A percentile compares a stretch with the other conserved stretches of the same genome.
These are phyloP conservation scores for Trebouxia sp. DNA, from an alignment of 139 green algal species.

Conservation along the genomic window DNA sequence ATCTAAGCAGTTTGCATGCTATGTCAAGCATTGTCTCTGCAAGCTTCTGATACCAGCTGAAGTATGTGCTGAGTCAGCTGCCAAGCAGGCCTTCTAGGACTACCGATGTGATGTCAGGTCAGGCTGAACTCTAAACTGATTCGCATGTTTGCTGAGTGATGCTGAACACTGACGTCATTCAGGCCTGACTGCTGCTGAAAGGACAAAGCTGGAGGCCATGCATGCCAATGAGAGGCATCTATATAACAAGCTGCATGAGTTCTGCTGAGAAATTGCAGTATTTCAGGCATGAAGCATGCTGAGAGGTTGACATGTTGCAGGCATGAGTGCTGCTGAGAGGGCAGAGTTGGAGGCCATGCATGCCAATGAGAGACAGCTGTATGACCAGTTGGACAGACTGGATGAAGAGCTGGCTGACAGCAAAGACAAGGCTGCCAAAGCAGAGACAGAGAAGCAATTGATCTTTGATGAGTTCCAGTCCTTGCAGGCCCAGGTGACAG, in stretches of 20 bases:
- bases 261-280: neutral
- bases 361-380: conserved; percentile 25
- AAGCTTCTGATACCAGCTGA: too few species aligned
- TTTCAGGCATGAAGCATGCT: neutral
- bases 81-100: too few species aligned
- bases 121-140: too few species aligned
- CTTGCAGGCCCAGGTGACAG: conserved; percentile 38
- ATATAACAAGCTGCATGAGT: neutral
- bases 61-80: too few species aligned
- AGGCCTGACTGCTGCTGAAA: conserved; percentile 41
- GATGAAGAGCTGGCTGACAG: conserved; percentile 10
- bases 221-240: conserved; percentile 26
- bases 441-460: conserved; percentile 29
- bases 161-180: neutral
- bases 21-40: too few species aligned
- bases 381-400: conserved; percentile 11
- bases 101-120: too few species aligned
- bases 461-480: conserved; percentile 34
- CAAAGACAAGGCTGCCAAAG: conserved; percentile 16
- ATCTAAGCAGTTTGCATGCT: too few species aligned
- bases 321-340: conserved; percentile 40
- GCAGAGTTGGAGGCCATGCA: conserved; percentile 36
- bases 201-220: conserved; percentile 37
- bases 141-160: neutral
- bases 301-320: conserved; percentile 3